Base-by-base conservation (phyloP, 345 rosid species). In the Hibiscus tridactylites region DNA sequence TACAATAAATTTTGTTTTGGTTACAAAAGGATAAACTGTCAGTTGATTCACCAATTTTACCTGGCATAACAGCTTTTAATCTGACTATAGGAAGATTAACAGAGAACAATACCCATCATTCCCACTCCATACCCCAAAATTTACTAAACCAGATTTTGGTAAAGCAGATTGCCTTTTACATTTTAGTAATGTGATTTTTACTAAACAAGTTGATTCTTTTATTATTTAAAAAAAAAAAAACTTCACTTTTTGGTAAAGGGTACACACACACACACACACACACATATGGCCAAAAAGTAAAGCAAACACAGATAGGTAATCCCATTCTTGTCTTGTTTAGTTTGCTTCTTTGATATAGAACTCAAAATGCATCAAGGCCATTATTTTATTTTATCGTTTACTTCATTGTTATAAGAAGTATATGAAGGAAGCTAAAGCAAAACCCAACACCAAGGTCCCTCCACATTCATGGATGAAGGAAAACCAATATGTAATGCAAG, bases 401-500 rank as follows among this genome's bases (percentile, higher is more conserved):
- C 46, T 56, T 70, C 21, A 39, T 19, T 68, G 50, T 13, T 16
- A 44, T 11, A 72, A 72, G 19, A 53, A 65, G 19, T 35, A 57
- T 19, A 63, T 67, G 24, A 49, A 15, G 37, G 21, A 46, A 24
- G 56, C 29, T 46, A 64, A 64, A 44, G 42, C 12, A 17, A 68
- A 67, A 28, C 15, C 10, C 59, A 46, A 50, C 28, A 16, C 59
- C 24, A 50, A 29, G 16, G 5, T 50, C 71, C 16, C 44, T 50
- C 42, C 16, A 67, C 42, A 28, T 1, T 26, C 39, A 67, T 6
- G 66, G 62, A 70, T 26, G 33, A 4, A 15, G 47, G 59, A 31
- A 26, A 58, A 73, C 37, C 50, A 19, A 59, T 17, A 74, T 44
- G 26, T 10, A 9, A 65, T 35, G 65, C 71, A 78, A 73, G 73